Evolutionary conservation across 73 alveolate genomes (phyloP).

Genomic region (Tetrahymena malaccensis): DNA sequence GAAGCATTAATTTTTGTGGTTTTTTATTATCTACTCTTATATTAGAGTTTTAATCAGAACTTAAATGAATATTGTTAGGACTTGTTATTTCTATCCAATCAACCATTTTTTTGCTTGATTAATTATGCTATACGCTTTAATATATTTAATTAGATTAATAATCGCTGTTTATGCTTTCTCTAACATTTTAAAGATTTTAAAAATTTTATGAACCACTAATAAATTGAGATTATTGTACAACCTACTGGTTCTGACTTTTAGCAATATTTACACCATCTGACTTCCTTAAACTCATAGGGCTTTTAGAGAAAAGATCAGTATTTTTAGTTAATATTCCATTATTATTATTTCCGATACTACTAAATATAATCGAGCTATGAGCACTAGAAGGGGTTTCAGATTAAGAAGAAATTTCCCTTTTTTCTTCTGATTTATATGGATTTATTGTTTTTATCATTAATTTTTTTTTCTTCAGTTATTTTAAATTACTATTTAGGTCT

Average conservation of each 20-base stretch:
- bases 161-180: background rate
- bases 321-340: background rate
- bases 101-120: background rate
- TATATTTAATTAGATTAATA: background rate
- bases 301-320: background rate
- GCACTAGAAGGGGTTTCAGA: background rate
- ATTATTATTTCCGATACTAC: background rate
- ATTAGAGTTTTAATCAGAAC: background rate
- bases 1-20: background rate
- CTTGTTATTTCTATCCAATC: background rate
- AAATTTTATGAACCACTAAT: background rate
- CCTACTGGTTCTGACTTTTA: background rate
- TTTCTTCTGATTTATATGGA: background rate
- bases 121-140: background rate
- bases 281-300: background rate
- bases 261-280: background rate
- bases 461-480: background rate
- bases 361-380: background rate
- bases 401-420: background rate
- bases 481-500: background rate
- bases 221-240: background rate
- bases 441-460: background rate
- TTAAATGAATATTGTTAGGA: background rate
- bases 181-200: background rate
- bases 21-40: background rate